Percentiles rank a stretch among this genome's conserved stretches.
These are phyloP conservation scores for Torulaspora franciscae DNA, from an alignment of 805 yeast species.

Conservation along the genomic window DNA sequence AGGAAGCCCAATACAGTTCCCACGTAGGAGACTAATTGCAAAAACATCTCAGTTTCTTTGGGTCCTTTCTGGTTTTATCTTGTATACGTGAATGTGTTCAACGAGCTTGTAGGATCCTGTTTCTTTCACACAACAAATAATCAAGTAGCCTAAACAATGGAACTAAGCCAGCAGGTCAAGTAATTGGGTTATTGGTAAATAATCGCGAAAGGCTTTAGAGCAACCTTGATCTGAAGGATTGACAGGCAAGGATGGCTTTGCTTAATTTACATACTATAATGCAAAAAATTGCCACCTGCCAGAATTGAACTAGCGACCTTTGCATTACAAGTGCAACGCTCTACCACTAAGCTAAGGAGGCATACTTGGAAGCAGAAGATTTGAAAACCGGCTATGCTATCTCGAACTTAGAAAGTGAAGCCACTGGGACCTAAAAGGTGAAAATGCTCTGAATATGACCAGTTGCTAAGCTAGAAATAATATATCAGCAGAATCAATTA, in stretches of 20 bases:
- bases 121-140: too few species aligned
- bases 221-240: not conserved
- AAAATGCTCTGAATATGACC: too few species aligned
- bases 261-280: not conserved
- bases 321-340: conserved; percentile 99
- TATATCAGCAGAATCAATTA: too few species aligned
- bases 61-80: not conserved
- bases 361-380: conserved; percentile 32
- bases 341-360: conserved; percentile 99
- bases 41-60: conserved; percentile 42
- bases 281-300: conserved; percentile 62
- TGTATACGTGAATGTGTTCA: not conserved
- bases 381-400: too few species aligned
- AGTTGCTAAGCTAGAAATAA: too few species aligned
- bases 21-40: conserved; percentile 52
- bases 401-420: too few species aligned
- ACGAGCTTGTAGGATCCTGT: not conserved
- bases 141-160: not conserved
- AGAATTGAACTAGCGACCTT: conserved; percentile 94
- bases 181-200: not conserved
- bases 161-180: not conserved
- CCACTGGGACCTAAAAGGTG: too few species aligned
- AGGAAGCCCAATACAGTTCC: conserved; percentile 61
- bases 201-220: too few species aligned
- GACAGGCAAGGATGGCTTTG: not conserved